Evolutionary conservation across 2,329 filamentous ascomycete genomes (phyloP).

Genomic region (Dendryphion nanum): DNA sequence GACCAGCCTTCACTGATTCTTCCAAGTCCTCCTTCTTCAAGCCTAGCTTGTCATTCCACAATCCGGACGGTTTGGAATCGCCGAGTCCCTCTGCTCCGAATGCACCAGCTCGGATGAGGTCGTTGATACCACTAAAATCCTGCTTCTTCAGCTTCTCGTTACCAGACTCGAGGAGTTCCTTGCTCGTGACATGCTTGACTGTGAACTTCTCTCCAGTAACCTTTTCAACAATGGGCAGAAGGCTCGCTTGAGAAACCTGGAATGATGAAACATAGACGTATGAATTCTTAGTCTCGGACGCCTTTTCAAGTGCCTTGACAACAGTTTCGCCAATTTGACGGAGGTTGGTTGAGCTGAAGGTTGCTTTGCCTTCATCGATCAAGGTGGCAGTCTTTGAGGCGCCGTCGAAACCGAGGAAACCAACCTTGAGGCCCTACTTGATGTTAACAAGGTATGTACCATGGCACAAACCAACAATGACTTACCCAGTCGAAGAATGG

Average conservation of each 20-base stretch:
- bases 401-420: slow-evolving; percentile 54
- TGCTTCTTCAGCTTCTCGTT: slow-evolving; percentile 37
- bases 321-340: slow-evolving; percentile 53
- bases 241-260: slow-evolving; percentile 57
- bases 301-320: slow-evolving; percentile 49
- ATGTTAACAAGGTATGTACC: not conserved
- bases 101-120: slow-evolving; percentile 18
- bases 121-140: slow-evolving; percentile 25
- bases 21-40: slow-evolving; percentile 42
- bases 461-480: not conserved
- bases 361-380: slow-evolving; percentile 56
- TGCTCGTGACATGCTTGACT: slow-evolving; percentile 41
- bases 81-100: slow-evolving; percentile 20
- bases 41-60: slow-evolving; percentile 45
- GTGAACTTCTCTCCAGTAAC: slow-evolving; percentile 53
- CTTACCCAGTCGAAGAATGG: slow-evolving; percentile 61
- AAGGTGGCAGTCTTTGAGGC: slow-evolving; percentile 52
- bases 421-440: slow-evolving; percentile 45
- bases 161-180: slow-evolving; percentile 27
- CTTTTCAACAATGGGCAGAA: slow-evolving; percentile 55
- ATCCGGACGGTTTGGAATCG: slow-evolving; percentile 18
- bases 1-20: slow-evolving; percentile 29
- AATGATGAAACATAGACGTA: slow-evolving; percentile 60
- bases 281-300: slow-evolving; percentile 56
- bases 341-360: slow-evolving; percentile 53